Conservation (phyloP, 2,329 filamentous ascomycete genomes). For the Microsporum canis region DNA sequence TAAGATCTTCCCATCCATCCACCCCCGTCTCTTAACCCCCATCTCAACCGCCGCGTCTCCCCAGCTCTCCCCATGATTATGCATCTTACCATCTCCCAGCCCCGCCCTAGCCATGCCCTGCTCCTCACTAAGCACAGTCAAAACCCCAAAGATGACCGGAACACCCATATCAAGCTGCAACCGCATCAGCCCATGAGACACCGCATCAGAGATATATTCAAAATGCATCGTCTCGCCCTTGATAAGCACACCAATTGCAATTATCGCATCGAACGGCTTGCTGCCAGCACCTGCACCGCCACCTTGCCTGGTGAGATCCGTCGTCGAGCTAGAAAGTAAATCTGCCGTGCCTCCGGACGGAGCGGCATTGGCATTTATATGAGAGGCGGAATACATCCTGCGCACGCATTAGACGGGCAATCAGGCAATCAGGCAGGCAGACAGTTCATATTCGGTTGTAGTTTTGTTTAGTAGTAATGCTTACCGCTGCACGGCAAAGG, state of each 20-base stretch:
- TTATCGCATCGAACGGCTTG: conserved; percentile 76
- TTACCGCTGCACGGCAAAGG: conserved; percentile 76
- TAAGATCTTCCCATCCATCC: conserved; percentile 58
- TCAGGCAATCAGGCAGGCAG: too few relatives aligned
- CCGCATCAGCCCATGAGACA: conserved; percentile 86
- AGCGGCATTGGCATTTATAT: conserved; percentile 53
- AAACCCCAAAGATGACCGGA: conserved; percentile 80
- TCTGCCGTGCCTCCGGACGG: conserved; percentile 30
- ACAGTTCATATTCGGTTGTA: background rate
- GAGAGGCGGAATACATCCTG: conserved; percentile 73
- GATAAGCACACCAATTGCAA: conserved; percentile 91
- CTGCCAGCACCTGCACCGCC: conserved; percentile 31
- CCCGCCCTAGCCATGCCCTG: conserved; percentile 81
- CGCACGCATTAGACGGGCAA: too few relatives aligned
- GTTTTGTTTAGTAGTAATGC: conserved; percentile 15
- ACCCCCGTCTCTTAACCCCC: conserved; percentile 73
- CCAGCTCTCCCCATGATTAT: conserved; percentile 98
- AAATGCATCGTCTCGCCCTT: conserved; percentile 99
- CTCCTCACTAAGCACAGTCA: conserved; percentile 80
- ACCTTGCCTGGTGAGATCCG: conserved; percentile 49
- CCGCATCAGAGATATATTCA: conserved; percentile 90
- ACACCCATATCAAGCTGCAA: conserved; percentile 81
- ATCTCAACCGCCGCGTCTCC: conserved; percentile 88
- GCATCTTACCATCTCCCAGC: conserved; percentile 42
- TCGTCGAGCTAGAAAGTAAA: conserved; percentile 50